These are phyloP conservation scores for Monoraphidium neglectum DNA, from an alignment of 139 green algal species.

Conservation along the genomic window DNA sequence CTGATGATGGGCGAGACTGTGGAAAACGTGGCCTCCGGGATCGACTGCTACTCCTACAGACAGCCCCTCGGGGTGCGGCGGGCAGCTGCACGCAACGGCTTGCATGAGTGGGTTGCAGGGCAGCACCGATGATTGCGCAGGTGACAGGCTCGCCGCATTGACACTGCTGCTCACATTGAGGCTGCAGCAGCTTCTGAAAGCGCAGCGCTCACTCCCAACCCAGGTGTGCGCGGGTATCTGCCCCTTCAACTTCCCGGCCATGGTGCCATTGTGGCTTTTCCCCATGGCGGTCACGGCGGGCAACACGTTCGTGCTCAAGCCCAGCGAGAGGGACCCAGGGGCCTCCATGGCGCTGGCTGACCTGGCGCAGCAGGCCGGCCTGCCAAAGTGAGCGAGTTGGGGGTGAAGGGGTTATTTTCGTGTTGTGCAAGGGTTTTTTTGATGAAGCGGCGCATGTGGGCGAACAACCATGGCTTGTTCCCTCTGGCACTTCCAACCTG, in stretches of 20 bases:
- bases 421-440: too few relatives aligned
- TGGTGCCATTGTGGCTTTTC: constrained; percentile 90
- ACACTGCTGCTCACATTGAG: neutral
- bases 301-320: constrained; percentile 93
- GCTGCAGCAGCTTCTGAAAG: too few relatives aligned
- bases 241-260: constrained; percentile 98
- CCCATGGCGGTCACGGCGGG: constrained; percentile 79
- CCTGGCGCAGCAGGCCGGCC: constrained; percentile 77
- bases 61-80: constrained; percentile 89
- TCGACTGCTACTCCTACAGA: constrained; percentile 92
- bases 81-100: neutral
- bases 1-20: constrained; percentile 82
- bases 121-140: neutral
- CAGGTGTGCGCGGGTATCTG: constrained; percentile 89
- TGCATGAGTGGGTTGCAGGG: neutral
- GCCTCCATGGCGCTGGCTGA: constrained; percentile 84
- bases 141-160: neutral
- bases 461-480: too few relatives aligned
- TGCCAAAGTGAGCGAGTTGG: constrained; percentile 63
- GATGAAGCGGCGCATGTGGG: too few relatives aligned
- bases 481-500: too few relatives aligned
- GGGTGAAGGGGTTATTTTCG: too few relatives aligned
- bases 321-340: constrained; percentile 82
- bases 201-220: neutral
- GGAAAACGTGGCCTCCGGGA: constrained; percentile 89